Percentiles rank a stretch among this genome's conserved stretches.
Evolutionary conservation across 1,139 yeast genomes (phyloP).

Genomic region (Yamadazyma trypodendri): DNA sequence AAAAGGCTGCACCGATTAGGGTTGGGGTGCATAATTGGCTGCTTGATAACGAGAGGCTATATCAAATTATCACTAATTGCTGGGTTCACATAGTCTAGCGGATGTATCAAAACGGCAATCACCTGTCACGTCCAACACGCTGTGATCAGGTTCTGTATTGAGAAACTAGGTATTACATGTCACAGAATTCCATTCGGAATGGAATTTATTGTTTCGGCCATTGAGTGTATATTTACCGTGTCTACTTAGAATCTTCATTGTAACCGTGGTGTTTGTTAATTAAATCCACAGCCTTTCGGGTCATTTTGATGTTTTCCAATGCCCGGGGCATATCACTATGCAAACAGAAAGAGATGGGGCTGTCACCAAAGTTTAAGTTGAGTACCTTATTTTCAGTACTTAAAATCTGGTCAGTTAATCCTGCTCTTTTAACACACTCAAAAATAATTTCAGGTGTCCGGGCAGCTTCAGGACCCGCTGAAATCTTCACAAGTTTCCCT

Average conservation of each 20-base stretch:
- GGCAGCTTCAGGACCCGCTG: conserved; percentile 19
- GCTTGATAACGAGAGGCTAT: too few species aligned
- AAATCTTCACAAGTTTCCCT: conserved; percentile 25
- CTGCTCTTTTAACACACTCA: conserved; percentile 24
- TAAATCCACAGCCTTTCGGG: conserved; percentile 31
- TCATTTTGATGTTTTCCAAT: conserved; percentile 26
- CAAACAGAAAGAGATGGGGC: conserved; percentile 31
- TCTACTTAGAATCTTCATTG: neutral
- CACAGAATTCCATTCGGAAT: too few species aligned
- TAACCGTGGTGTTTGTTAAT: conserved; percentile 15
- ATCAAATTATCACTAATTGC: too few species aligned
- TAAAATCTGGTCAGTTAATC: conserved; percentile 17
- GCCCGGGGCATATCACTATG: conserved; percentile 41
- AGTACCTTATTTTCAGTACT: conserved; percentile 21
- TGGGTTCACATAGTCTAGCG: too few species aligned
- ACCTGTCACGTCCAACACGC: too few species aligned
- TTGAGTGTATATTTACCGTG: neutral
- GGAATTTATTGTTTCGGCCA: neutral
- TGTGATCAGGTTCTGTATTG: too few species aligned
- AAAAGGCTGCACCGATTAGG: too few species aligned
- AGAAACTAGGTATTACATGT: too few species aligned
- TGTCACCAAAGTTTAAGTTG: conserved; percentile 23
- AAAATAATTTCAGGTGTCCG: conserved; percentile 30
- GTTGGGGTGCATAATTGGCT: too few species aligned
- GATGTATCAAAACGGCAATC: too few species aligned